Conservation (phyloP, 768 basidiomycete species). For the Lyophyllum semitale region DNA sequence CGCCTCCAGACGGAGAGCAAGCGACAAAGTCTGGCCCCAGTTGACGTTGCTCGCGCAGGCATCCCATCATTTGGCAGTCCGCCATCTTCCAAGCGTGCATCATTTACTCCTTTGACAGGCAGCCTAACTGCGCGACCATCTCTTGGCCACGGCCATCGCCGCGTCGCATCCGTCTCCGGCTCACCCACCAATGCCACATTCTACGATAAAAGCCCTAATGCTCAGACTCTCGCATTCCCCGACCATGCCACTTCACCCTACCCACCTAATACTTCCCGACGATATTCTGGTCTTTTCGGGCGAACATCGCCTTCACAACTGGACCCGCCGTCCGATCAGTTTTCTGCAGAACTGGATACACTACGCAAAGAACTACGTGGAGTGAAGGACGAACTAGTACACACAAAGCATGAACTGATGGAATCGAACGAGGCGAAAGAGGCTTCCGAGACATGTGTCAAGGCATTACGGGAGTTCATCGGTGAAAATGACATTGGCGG, state of each 20-base stretch:
- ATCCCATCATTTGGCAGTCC: conserved; percentile 41
- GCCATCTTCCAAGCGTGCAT: conserved; percentile 66
- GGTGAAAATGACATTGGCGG: conserved; percentile 69
- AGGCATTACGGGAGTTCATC: conserved; percentile 81
- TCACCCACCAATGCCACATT: conserved; percentile 41
- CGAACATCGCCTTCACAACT: conserved; percentile 46
- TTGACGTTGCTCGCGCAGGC: conserved; percentile 59
- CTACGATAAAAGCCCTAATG: conserved; percentile 34
- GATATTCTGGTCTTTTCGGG: conserved; percentile 57
- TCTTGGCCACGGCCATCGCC: conserved; percentile 62
- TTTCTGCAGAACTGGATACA: conserved; percentile 49
- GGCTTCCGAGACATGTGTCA: conserved; percentile 85
- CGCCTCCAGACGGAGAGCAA: conserved; percentile 78
- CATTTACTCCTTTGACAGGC: conserved; percentile 74
- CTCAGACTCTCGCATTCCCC: conserved; percentile 34
- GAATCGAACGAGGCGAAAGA: conserved; percentile 85
- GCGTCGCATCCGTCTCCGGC: conserved; percentile 77
- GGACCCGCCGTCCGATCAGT: conserved; percentile 30
- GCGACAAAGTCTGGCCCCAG: conserved; percentile 54
- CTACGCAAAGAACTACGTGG: conserved; percentile 61
- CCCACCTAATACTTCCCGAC: conserved; percentile 30
- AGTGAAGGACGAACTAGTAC: conserved; percentile 62
- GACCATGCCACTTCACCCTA: conserved; percentile 26
- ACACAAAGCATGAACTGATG: conserved; percentile 62
- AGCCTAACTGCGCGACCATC: conserved; percentile 43